Percentiles rank a stretch among this genome's conserved stretches.
These are phyloP conservation scores for Naganishia sp. DNA, from an alignment of 1,284 basidiomycete genomes.

Conservation along the genomic window DNA sequence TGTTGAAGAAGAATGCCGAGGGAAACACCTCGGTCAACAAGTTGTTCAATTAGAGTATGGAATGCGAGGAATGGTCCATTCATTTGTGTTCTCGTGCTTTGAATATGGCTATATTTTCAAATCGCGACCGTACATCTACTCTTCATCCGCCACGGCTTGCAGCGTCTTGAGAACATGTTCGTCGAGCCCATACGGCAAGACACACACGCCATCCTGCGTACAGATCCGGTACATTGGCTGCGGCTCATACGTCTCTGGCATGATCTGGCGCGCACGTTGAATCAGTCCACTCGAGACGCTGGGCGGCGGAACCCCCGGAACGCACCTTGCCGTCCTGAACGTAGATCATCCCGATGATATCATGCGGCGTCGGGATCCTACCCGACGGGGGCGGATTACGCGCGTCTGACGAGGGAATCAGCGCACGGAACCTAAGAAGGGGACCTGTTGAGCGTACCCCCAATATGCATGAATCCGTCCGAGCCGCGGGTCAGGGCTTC, in stretches of 20 bases:
- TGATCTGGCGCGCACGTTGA: constrained; percentile 37
- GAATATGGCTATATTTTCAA: not conserved
- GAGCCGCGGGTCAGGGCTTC: constrained; percentile 48
- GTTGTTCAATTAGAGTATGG: constrained; percentile 61
- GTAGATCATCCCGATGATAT: constrained; percentile 52
- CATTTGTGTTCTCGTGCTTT: not conserved
- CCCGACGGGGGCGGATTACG: constrained; percentile 50
- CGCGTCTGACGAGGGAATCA: constrained; percentile 45
- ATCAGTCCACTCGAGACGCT: not conserved
- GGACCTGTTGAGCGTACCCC: constrained; percentile 40
- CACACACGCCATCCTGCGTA: constrained; percentile 46
- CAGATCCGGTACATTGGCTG: constrained; percentile 49
- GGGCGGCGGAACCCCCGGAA: not conserved
- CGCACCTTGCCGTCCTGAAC: constrained; percentile 50
- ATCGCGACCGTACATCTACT: not conserved
- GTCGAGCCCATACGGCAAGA: constrained; percentile 49
- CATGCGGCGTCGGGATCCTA: constrained; percentile 53
- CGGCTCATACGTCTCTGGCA: constrained; percentile 48
- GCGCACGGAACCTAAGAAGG: not conserved
- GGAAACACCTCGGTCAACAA: constrained; percentile 87
- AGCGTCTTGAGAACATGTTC: constrained; percentile 43
- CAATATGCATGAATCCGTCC: constrained; percentile 53
- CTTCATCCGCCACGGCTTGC: constrained; percentile 37
- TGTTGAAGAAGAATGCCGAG: constrained; percentile 88
- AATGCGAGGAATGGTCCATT: not conserved